Conservation (phyloP, 1,284 basidiomycete genomes). For the Ganoderma multipileum region DNA sequence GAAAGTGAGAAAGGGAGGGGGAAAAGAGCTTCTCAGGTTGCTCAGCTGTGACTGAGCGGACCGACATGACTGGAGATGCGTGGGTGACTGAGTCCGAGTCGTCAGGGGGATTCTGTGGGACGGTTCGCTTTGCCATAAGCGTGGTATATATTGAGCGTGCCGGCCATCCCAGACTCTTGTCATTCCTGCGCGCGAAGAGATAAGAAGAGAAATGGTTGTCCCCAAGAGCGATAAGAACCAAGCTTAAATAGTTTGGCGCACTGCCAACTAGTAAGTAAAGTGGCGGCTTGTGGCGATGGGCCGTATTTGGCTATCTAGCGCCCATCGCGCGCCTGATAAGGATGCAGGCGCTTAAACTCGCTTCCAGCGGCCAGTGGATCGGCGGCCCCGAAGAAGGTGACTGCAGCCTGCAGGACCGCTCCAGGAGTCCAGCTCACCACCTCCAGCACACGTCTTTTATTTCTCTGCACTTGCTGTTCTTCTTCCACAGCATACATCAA, state of each 20-base stretch:
- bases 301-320: neutral
- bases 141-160: neutral
- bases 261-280: neutral
- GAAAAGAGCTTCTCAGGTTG: conserved; percentile 33
- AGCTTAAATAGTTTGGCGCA: neutral
- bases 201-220: neutral
- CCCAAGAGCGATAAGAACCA: neutral
- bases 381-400: neutral
- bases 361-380: neutral
- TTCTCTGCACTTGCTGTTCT: neutral
- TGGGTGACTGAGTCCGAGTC: neutral
- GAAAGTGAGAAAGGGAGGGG: conserved; percentile 23
- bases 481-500: neutral
- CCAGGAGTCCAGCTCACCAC: neutral
- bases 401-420: no score
- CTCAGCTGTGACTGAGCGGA: conserved; percentile 34
- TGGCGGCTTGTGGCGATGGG: neutral
- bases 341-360: neutral
- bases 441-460: neutral
- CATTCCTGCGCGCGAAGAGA: neutral
- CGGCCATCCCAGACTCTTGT: neutral
- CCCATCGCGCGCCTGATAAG: neutral
- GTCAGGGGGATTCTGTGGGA: neutral
- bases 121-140: neutral
- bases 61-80: conserved; percentile 37